Evolutionary conservation across 2,329 filamentous ascomycete genomes (phyloP), one percentile per base, ranked within the genome.

Genomic region (Calycina herbarum): DNA sequence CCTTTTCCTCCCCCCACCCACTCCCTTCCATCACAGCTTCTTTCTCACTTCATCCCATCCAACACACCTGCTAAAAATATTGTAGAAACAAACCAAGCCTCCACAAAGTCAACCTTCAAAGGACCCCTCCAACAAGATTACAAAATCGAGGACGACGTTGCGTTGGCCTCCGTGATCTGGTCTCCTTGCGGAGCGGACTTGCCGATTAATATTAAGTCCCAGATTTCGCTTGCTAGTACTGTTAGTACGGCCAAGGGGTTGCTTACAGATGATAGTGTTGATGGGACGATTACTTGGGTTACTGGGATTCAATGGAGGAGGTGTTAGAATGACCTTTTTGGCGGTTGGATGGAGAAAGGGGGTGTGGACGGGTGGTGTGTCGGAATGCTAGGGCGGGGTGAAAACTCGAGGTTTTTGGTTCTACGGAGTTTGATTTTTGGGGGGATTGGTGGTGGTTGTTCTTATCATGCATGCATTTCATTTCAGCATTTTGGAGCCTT

Each of bases 101-200:
- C 56, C 15, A 65, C 67, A 35, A 64, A 54, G 5, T 57, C 64
- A 11, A 56, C 24, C 42, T 66, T 64, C 57, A 61, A 61, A 20
- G 64, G 67, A 2, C 62, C 62, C 20, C 5, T 59, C 7, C 15
- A 20, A 1, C 57, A 60, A 13, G 54, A 66, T 33, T 68, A 68
- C 42, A 33, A n/a, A 3, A 58, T 66, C 17, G 31, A 42, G 11
- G 63, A 61, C 8, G 40, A 56, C 20, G 35, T 64, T 24, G 27
- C 10, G 7, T 35, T 68, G 15, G 42, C 59, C 2, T 64, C 64
- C n/a, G 27, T 61, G 7, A 62, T 68, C 45, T 68, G 64, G 67
- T 66, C 61, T 51, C 59, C 62, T 11, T 68, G 64, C 33, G 64
- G 67, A 13, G 67, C 64, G 31, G 45, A 66, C 51, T 61, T 67